Base-by-base conservation (phyloP, 805 yeast species). In the Starmerella floricola region DNA sequence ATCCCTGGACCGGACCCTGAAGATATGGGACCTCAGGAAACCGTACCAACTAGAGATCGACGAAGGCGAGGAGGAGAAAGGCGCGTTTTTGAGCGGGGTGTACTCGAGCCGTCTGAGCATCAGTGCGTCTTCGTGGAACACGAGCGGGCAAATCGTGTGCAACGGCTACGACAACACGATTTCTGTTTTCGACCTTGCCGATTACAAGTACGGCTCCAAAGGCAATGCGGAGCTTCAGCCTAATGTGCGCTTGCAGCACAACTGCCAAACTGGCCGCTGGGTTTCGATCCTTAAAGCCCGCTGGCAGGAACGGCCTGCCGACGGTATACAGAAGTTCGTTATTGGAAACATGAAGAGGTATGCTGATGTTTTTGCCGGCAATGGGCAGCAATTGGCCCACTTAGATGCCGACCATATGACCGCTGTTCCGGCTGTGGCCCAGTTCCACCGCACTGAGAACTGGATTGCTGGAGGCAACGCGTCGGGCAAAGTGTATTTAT, bases 191-290 rank as follows among this genome's bases (percentile, higher is more conserved):
- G 74, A 76, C 50, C 66, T 78, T 24, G 21, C 30, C 30, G 67
- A 65, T 1, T 59, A 54, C 16, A 49, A 50, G 11, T 41, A 41
- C 33, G 41, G 37, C 13, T 21, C 11, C 18, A 31, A 46, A 6
- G 47, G 50, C 15, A 42, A 41, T 8, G 43, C 43, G 6, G 47
- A 42, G 18, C 52, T 85, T 27, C 58, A 54, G n/a, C 94, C 95
- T 0, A 56, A 68, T 23, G 69, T 73, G 21, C 73, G 74, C 8
- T 67, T 88, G 38, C 73, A 73, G 42, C 98, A 91, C 58, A 91
- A 91, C 55, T 91, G 98, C 63, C 95, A 88, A 60, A 81, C 95
- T 0, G 98, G 98, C 0, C 68, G 95, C 50, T 88, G 98, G 98
- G 95, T 91, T 0, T 78, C 94, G 1, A 88, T 88, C 36, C 64